Evolutionary conservation across 2,329 filamentous ascomycete genomes (phyloP).

Genomic region (Aspergillus sp.): DNA sequence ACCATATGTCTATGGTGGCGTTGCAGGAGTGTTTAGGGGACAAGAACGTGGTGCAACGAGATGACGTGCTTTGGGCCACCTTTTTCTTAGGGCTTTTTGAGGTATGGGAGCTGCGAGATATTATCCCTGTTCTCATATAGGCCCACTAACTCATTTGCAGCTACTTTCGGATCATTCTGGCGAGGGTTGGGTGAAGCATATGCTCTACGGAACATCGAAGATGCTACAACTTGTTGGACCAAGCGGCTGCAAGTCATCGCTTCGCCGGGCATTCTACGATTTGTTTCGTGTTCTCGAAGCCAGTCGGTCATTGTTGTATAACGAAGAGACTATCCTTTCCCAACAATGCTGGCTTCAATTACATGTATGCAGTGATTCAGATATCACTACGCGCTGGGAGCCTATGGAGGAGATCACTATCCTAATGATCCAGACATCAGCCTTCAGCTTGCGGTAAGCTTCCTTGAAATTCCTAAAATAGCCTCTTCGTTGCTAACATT

Average conservation of each 20-base stretch:
- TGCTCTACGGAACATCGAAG: not conserved
- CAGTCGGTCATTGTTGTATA: slow-evolving; percentile 12
- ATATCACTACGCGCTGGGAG: not conserved
- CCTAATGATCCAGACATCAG: not conserved
- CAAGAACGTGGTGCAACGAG: not conserved
- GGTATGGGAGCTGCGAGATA: not conserved
- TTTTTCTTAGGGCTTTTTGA: slow-evolving; percentile 7
- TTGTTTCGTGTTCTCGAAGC: slow-evolving; percentile 16
- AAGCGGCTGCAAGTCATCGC: slow-evolving; percentile 5
- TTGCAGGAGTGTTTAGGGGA: not conserved
- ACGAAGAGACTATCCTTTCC: slow-evolving; percentile 14
- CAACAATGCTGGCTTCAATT: slow-evolving; percentile 3
- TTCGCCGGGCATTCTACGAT: slow-evolving; percentile 13
- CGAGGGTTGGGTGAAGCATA: not conserved
- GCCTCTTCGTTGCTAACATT: not conserved
- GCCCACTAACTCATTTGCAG: not conserved
- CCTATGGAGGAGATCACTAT: slow-evolving; percentile 2
- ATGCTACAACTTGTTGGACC: slow-evolving; percentile 13
- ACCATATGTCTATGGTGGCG: not conserved
- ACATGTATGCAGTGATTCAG: not conserved
- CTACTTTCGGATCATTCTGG: not conserved
- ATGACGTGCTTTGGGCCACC: slow-evolving; percentile 15
- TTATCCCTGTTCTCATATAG: too few species aligned
- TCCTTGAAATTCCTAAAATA: not conserved
- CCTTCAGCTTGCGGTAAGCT: not conserved